Evolutionary conservation across 257 asterid species (phyloP).

Genomic region (Avicennia marina): DNA sequence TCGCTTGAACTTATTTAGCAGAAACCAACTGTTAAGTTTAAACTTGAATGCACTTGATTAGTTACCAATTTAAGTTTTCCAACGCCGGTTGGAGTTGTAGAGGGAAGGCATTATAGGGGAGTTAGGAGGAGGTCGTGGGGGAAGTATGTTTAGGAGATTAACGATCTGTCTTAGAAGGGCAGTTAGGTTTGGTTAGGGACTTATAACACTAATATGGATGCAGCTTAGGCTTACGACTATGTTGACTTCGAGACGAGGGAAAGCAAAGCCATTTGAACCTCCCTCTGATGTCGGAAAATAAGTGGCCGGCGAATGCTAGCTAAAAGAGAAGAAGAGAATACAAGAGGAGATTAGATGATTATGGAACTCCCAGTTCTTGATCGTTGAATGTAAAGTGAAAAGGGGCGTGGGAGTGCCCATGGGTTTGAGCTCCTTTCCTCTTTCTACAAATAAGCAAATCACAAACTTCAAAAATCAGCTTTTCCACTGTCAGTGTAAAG

Average conservation of each 20-base stretch:
- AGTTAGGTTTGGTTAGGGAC: slow-evolving; percentile 85
- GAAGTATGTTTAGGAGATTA: slow-evolving; percentile 80
- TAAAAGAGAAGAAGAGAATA: slow-evolving; percentile 50
- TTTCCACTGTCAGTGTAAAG: too few relatives aligned
- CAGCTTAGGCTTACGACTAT: slow-evolving; percentile 82
- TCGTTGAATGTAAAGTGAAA: background rate
- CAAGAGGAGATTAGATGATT: slow-evolving; percentile 1
- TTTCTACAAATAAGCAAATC: too few relatives aligned
- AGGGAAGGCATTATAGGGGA: slow-evolving; percentile 51
- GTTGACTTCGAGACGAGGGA: slow-evolving; percentile 90
- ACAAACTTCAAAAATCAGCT: too few relatives aligned
- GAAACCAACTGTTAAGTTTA: slow-evolving; percentile 2
- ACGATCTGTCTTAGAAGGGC: slow-evolving; percentile 72
- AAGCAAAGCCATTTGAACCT: slow-evolving; percentile 69
- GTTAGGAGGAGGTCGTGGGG: slow-evolving; percentile 95
- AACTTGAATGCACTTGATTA: slow-evolving; percentile 7
- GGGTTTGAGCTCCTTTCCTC: too few relatives aligned
- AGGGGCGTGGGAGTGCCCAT: too few relatives aligned
- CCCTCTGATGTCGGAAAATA: slow-evolving; percentile 73
- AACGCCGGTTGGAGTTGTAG: background rate
- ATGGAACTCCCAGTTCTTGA: background rate
- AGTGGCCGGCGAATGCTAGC: slow-evolving; percentile 30
- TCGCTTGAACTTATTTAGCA: background rate
- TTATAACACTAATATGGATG: slow-evolving; percentile 55
- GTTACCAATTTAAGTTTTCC: background rate